Evolutionary conservation across 2,329 filamentous ascomycete species (phyloP).

Genomic region (Biscogniauxia sp.): DNA sequence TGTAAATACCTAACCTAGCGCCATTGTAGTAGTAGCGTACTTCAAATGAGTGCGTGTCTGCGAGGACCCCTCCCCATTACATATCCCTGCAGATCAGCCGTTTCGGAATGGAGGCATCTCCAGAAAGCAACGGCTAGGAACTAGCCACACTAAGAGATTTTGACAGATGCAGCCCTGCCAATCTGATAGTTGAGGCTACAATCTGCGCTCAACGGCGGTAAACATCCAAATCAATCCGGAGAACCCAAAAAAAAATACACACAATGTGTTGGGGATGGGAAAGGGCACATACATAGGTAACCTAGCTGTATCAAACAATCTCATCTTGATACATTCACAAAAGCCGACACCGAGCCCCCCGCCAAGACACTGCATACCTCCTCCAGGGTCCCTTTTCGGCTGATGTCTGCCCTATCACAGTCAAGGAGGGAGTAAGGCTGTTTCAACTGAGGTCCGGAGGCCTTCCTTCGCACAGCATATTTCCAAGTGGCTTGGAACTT

Average conservation of each 20-base stretch:
- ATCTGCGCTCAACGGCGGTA: background rate
- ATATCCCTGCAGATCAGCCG: constrained; percentile 18
- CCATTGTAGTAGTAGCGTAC: constrained; percentile 1
- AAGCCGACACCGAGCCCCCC: background rate
- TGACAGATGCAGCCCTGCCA: background rate
- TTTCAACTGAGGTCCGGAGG: background rate
- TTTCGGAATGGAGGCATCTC: constrained; percentile 3
- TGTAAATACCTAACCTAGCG: background rate
- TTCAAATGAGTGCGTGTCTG: background rate
- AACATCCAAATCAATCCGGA: background rate
- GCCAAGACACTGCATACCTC: background rate
- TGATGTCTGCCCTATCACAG: background rate
- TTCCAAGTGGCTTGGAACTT: background rate
- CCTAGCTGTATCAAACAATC: background rate
- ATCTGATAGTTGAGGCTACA: background rate
- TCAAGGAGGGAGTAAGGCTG: background rate
- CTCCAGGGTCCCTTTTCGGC: background rate
- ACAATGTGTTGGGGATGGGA: background rate
- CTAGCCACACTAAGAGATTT: background rate
- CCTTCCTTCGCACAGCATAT: background rate
- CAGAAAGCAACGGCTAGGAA: background rate
- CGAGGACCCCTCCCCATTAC: constrained; percentile 8
- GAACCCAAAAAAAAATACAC: background rate
- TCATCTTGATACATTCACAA: background rate
- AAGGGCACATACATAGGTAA: background rate